These are phyloP conservation scores for Rhizopus microsporus DNA, from an alignment of 371 early-diverging fungal genomes.

Conservation along the genomic window DNA sequence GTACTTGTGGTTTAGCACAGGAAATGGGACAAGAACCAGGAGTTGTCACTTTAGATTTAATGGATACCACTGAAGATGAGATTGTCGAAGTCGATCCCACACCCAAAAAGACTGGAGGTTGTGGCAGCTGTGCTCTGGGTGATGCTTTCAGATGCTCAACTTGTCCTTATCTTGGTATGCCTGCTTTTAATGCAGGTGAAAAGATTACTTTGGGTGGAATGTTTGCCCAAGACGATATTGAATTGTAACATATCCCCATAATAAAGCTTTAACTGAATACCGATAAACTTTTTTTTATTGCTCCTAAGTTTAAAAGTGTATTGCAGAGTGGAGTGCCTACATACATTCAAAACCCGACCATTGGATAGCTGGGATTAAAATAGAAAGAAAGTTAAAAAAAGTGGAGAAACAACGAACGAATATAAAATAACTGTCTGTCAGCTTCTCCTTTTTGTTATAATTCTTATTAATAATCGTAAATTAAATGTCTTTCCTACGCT, in stretches of 20 bases:
- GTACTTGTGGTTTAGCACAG: conserved; percentile 92
- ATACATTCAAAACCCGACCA: too few species aligned
- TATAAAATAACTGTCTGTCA: not conserved
- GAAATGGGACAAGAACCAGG: conserved; percentile 56
- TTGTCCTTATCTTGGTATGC: conserved; percentile 99
- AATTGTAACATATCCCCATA: conserved; percentile 27
- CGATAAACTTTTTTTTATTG: too few species aligned
- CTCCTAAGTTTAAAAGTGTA: too few species aligned
- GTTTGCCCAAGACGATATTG: conserved; percentile 57
- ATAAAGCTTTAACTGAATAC: not conserved
- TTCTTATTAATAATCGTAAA: not conserved
- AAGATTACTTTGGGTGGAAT: conserved; percentile 79
- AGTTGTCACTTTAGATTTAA: conserved; percentile 73
- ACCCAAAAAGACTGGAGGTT: conserved; percentile 56
- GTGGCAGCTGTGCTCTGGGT: conserved; percentile 93
- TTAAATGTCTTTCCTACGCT: not conserved
- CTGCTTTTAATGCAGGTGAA: conserved; percentile 97
- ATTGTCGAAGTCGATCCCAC: conserved; percentile 61
- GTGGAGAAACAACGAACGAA: too few species aligned
- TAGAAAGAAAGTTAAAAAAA: too few species aligned
- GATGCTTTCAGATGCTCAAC: conserved; percentile 99
- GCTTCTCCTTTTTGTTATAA: not conserved
- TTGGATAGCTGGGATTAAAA: too few species aligned
- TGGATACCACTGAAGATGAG: conserved; percentile 49
- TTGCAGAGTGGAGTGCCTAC: too few species aligned